Base-by-base conservation (phyloP, 345 rosid species). In the Acer campestre region DNA sequence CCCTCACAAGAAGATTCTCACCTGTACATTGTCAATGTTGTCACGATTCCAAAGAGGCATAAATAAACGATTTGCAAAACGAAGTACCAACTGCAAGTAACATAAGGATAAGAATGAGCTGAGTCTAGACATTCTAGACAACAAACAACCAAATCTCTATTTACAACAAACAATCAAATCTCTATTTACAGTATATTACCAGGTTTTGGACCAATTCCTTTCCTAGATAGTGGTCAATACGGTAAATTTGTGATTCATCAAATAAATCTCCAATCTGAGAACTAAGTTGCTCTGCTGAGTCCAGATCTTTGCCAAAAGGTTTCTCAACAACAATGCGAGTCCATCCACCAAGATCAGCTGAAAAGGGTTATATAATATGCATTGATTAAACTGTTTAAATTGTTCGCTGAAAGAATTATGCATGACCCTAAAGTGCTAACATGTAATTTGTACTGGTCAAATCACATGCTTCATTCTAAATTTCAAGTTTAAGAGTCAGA, bases 1-100 rank as follows among this genome's bases (percentile, higher is more conserved):
- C 55, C 65, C 20, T 7, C 42, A 72, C 29, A 55, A 68, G 40
- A 49, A 48, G 67, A 79, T 77, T 80, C 90, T 85, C 67, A 92
- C 99, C 95, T 96, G 99, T n/a, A 96, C 97, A 66, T 96, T 96
- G 49, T 82, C 92, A 55, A 96, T 96, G 83, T 96, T 94, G 85
- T 96, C 99, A 1, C 97, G 99, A 83, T 96, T 96, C 98, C 98
- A 94, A 23, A 96, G 98, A 40, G 99, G 99, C 84, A 96, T 71
- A 78, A 96, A 92, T 68, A 96, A 83, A 70, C 98, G 95, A 85
- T 96, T 96, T 62, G 99, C 97, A 90, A 96, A 96, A 68, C 97
- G 97, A 67, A 96, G 97, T n/a, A 96, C 99, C 88, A 94, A 70
- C 99, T 96, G 85, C 71, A 80, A 74, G 70, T 31, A 75, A 66